Evolutionary conservation across 495 filamentous ascomycete species (phyloP).

Genomic region (Hyaloscypha bicolor): DNA sequence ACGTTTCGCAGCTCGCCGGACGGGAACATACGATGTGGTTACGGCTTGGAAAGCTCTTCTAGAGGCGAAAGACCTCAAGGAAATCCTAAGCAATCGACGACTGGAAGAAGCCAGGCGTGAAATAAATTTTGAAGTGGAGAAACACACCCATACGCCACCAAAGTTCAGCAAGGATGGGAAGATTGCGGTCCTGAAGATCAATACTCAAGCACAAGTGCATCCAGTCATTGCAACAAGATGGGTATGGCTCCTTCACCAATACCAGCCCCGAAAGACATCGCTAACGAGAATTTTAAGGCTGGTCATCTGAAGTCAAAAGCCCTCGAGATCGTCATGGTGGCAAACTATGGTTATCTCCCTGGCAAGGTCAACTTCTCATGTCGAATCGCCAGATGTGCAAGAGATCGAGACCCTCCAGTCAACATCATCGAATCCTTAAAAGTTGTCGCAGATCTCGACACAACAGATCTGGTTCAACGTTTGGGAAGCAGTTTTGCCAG

Average conservation of each 20-base stretch:
- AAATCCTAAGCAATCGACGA: constrained; percentile 46
- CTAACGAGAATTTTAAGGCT: constrained; percentile 31
- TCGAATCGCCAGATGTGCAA: constrained; percentile 50
- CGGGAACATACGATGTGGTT: constrained; percentile 52
- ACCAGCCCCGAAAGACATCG: background rate
- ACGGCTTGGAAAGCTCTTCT: constrained; percentile 57
- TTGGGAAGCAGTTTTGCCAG: constrained; percentile 58
- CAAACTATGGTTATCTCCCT: constrained; percentile 60
- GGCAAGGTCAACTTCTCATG: constrained; percentile 62
- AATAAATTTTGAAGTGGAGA: constrained; percentile 55
- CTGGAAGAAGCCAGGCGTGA: constrained; percentile 51
- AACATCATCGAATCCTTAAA: constrained; percentile 57
- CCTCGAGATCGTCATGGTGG: constrained; percentile 58
- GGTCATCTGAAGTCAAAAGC: constrained; percentile 49
- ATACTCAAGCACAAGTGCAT: constrained; percentile 56
- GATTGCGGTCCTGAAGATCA: constrained; percentile 58
- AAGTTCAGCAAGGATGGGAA: constrained; percentile 58
- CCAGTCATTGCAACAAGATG: constrained; percentile 62
- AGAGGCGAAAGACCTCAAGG: constrained; percentile 38
- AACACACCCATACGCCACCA: constrained; percentile 55
- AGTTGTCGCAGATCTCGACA: constrained; percentile 44
- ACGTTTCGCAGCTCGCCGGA: constrained; percentile 45
- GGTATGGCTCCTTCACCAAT: constrained; percentile 23
- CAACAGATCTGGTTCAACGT: constrained; percentile 45
- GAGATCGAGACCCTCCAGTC: constrained; percentile 44